Evolutionary conservation across 331 rosid species (phyloP).

Genomic region (Arachis monticola): DNA sequence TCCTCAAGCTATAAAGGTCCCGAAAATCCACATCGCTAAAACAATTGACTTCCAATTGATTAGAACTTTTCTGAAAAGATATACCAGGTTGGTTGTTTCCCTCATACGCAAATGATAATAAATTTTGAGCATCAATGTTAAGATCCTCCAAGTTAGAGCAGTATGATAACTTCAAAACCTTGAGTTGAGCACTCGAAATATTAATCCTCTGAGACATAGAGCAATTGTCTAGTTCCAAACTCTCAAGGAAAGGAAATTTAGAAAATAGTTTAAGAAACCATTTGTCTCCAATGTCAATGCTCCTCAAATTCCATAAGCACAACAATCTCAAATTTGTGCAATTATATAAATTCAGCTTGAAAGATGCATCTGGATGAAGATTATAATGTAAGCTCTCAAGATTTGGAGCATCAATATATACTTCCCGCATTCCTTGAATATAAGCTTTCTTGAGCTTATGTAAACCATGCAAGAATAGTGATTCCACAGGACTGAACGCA

Average conservation of each 20-base stretch:
- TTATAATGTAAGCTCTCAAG: no score
- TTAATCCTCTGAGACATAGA: constrained; percentile 25
- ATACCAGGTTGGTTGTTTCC: constrained; percentile 4
- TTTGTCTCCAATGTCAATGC: no score
- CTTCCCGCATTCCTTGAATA: no score
- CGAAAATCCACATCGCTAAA: background rate
- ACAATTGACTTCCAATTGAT: constrained; percentile 25
- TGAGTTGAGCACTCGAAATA: constrained; percentile 29
- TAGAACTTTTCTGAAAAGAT: constrained; percentile 27
- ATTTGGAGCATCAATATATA: no score
- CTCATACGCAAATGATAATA: background rate
- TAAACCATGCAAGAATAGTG: background rate
- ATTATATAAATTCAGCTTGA: no score
- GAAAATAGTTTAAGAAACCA: no score
- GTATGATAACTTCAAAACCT: constrained; percentile 4
- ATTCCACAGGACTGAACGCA: background rate
- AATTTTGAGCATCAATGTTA: constrained; percentile 13
- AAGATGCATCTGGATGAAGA: background rate
- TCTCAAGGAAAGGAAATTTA: background rate
- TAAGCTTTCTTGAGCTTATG: no score
- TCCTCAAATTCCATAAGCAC: no score
- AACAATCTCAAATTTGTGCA: no score
- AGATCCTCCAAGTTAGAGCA: constrained; percentile 38
- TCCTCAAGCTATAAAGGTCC: no score
- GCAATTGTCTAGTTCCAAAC: constrained; percentile 21